Conservation (phyloP, 495 filamentous ascomycete species). For the Aspergillus cavernicola region DNA sequence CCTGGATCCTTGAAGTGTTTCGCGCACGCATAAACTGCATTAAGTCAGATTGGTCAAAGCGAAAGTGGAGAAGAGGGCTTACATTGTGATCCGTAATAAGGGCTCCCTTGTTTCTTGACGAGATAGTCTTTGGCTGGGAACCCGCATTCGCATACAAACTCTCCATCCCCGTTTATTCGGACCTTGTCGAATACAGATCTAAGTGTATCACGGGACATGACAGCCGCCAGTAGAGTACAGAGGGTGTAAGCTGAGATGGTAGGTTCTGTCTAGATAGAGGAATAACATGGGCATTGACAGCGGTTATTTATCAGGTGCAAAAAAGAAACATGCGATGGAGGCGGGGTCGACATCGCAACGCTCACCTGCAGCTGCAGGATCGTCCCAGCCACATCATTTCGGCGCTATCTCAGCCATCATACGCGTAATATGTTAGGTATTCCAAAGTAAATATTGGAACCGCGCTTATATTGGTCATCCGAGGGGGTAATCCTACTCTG, state of each 20-base stretch:
- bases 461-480: too few relatives aligned
- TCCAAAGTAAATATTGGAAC: too few relatives aligned
- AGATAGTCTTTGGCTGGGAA: not conserved
- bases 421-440: too few relatives aligned
- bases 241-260: not conserved
- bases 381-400: not conserved
- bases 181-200: constrained; percentile 7
- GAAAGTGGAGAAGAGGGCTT: not conserved
- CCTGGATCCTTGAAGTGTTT: not conserved
- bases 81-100: constrained; percentile 8
- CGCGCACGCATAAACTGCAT: constrained; percentile 1
- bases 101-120: not conserved
- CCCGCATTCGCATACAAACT: constrained; percentile 6
- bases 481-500: too few relatives aligned
- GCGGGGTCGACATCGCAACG: constrained; percentile 4
- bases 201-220: not conserved
- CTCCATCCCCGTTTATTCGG: constrained; percentile 1
- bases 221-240: not conserved
- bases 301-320: not conserved
- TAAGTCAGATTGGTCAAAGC: not conserved
- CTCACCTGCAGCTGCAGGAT: not conserved
- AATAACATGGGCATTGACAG: not conserved
- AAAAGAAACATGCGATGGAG: not conserved
- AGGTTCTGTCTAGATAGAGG: not conserved
- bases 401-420: not conserved